phyloP scores from a whole-genome alignment of 345 rosid genomes.

The Nasturtium officinale region DNA sequence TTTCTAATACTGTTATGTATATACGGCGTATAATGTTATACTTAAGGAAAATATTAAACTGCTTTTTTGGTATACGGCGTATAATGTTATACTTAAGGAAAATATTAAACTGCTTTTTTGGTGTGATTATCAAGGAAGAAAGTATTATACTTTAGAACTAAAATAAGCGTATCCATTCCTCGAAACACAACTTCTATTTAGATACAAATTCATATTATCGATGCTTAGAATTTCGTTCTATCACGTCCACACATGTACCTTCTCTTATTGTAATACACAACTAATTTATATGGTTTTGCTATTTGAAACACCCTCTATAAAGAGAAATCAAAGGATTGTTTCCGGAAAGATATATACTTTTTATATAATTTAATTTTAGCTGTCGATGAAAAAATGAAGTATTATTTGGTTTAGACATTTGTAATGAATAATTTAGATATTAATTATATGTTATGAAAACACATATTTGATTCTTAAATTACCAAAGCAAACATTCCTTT shows the following conservation, averaged over 20 bases:
- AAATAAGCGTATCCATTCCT: conserved; percentile 38
- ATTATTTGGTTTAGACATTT: background rate
- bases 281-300: background rate
- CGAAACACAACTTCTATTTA: conserved; percentile 27
- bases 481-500: background rate
- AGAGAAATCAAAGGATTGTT: background rate
- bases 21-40: too few species aligned
- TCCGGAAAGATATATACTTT: background rate
- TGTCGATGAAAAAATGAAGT: background rate
- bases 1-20: too few species aligned
- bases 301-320: background rate
- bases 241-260: conserved; percentile 32
- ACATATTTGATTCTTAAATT: background rate
- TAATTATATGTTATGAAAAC: background rate
- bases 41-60: too few species aligned
- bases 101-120: conserved; percentile 9
- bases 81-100: background rate
- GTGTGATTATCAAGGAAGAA: conserved; percentile 30
- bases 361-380: background rate
- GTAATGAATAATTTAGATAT: background rate
- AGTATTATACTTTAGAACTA: conserved; percentile 2
- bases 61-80: too few species aligned
- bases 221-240: conserved; percentile 38
- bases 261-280: too few species aligned
- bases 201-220: conserved; percentile 28